Conservation (phyloP, 2,329 filamentous ascomycete species). For the Ilyonectria robusta region DNA sequence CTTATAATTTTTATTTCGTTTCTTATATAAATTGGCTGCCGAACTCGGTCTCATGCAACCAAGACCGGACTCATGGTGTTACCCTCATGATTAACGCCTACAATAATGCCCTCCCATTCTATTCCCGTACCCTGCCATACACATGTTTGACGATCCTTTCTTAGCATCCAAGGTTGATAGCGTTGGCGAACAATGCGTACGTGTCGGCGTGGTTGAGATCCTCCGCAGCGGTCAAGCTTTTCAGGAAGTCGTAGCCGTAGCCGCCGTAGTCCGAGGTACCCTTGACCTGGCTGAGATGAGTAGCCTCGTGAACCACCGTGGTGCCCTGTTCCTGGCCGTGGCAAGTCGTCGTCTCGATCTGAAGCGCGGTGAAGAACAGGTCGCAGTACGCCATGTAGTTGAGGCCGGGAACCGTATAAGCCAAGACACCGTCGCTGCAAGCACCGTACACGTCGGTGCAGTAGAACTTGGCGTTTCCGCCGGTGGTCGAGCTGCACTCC, state of each 20-base stretch:
- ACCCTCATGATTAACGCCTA: slow-evolving; percentile 8
- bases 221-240: slow-evolving; percentile 60
- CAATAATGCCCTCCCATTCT: slow-evolving; percentile 1
- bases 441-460: slow-evolving; percentile 70
- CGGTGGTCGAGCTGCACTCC: slow-evolving; percentile 67
- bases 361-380: slow-evolving; percentile 69
- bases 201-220: slow-evolving; percentile 77
- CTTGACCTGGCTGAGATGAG: slow-evolving; percentile 70
- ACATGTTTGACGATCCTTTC: not conserved
- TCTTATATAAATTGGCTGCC: slow-evolving; percentile 5
- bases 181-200: slow-evolving; percentile 45
- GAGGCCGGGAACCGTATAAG: slow-evolving; percentile 70
- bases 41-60: slow-evolving; percentile 9
- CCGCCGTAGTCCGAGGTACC: slow-evolving; percentile 73
- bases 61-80: slow-evolving; percentile 4
- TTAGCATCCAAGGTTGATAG: slow-evolving; percentile 54
- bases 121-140: slow-evolving; percentile 2
- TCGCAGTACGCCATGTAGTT: slow-evolving; percentile 74
- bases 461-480: slow-evolving; percentile 67
- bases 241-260: slow-evolving; percentile 68
- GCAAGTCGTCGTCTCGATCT: slow-evolving; percentile 65
- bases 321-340: slow-evolving; percentile 76
- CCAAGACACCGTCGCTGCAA: slow-evolving; percentile 67
- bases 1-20: slow-evolving; percentile 10
- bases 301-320: slow-evolving; percentile 76